Conservation (phyloP, 495 filamentous ascomycete species). For the Aspergillus affinis region DNA sequence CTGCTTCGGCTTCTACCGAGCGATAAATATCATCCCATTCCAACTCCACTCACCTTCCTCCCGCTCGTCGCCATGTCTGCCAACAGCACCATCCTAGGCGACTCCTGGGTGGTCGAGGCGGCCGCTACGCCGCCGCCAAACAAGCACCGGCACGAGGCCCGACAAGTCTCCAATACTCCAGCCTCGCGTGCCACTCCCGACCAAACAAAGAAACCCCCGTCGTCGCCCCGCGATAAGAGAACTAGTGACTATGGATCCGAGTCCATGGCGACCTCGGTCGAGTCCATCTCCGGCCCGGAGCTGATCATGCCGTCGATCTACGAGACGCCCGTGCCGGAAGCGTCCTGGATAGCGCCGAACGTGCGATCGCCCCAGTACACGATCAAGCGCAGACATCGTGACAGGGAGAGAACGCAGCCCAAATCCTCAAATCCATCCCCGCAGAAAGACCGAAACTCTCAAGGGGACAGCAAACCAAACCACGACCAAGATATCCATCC, state of each 20-base stretch:
- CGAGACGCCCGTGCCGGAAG: slow-evolving; percentile 36
- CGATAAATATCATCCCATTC: too few relatives aligned
- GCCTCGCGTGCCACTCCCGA: not conserved
- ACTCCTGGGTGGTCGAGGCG: slow-evolving; percentile 42
- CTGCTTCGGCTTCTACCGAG: too few relatives aligned
- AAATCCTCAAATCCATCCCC: slow-evolving; percentile 26
- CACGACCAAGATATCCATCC: slow-evolving; percentile 11
- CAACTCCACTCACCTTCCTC: not conserved
- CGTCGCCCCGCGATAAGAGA: slow-evolving; percentile 4
- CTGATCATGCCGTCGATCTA: slow-evolving; percentile 50
- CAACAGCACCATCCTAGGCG: slow-evolving; percentile 29
- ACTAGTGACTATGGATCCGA: slow-evolving; percentile 21
- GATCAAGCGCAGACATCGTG: slow-evolving; percentile 12
- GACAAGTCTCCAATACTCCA: not conserved
- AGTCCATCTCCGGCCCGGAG: slow-evolving; percentile 41
- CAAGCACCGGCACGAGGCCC: not conserved
- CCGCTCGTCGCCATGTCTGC: not conserved
- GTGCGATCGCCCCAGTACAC: slow-evolving; percentile 15
- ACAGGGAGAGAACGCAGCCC: slow-evolving; percentile 22
- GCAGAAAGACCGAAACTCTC: slow-evolving; percentile 2
- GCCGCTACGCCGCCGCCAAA: slow-evolving; percentile 18
- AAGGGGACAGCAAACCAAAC: not conserved
- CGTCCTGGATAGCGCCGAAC: slow-evolving; percentile 41
- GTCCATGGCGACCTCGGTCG: slow-evolving; percentile 29
- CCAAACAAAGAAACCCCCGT: slow-evolving; percentile 2